These are phyloP conservation scores for Lichenothelia convexa DNA, from an alignment of 495 filamentous ascomycete species.

Conservation along the genomic window DNA sequence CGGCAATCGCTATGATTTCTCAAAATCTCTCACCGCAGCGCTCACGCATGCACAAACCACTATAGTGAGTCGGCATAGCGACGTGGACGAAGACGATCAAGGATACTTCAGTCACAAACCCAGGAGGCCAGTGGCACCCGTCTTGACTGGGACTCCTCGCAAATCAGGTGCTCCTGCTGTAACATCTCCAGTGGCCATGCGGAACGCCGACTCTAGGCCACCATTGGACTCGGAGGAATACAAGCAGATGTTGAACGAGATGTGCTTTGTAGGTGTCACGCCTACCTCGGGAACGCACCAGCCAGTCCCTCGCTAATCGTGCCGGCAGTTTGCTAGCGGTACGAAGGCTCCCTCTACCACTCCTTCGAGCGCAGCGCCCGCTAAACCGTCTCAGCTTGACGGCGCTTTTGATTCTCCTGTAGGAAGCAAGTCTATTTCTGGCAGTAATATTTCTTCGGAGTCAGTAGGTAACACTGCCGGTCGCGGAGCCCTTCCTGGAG, in stretches of 20 bases:
- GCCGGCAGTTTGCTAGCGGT: background rate
- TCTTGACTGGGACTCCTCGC: slow-evolving; percentile 8
- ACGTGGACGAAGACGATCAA: slow-evolving; percentile 4
- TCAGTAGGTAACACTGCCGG: too few relatives aligned
- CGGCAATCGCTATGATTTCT: slow-evolving; percentile 83
- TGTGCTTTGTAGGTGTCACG: slow-evolving; percentile 4
- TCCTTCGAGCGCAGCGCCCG: slow-evolving; percentile 12
- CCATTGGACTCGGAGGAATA: slow-evolving; percentile 80
- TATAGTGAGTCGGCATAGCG: slow-evolving; percentile 26
- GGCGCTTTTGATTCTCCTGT: slow-evolving; percentile 9
- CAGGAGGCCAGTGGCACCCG: slow-evolving; percentile 2
- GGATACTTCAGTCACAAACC: slow-evolving; percentile 14
- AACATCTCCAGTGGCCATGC: slow-evolving; percentile 29
- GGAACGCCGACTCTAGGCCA: slow-evolving; percentile 51
- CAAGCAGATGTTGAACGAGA: slow-evolving; percentile 64
- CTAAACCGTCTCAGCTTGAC: slow-evolving; percentile 8
- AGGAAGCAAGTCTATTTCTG: too few relatives aligned
- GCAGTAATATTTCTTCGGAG: too few relatives aligned
- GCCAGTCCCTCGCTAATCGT: slow-evolving; percentile 1
- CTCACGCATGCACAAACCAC: slow-evolving; percentile 45
- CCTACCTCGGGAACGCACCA: too few relatives aligned
- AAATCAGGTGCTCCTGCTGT: slow-evolving; percentile 7
- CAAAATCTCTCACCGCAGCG: slow-evolving; percentile 70
- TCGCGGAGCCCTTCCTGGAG: slow-evolving; percentile 1
- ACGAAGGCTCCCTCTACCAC: slow-evolving; percentile 3